These are phyloP conservation scores for Triglochin maritima DNA, from an alignment of 106 monocot genomes.

Conservation along the genomic window DNA sequence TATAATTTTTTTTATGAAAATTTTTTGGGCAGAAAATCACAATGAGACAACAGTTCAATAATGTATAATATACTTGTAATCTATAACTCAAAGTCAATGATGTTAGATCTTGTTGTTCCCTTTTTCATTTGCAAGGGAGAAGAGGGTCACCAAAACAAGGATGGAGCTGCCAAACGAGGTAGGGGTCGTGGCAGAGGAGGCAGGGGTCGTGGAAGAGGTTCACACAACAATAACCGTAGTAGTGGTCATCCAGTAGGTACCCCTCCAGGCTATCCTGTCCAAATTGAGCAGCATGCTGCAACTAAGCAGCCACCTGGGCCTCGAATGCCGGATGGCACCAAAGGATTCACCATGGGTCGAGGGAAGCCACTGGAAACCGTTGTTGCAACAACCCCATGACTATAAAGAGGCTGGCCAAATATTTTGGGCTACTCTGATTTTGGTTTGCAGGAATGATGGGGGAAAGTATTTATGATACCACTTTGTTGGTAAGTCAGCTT, in stretches of 20 bases:
- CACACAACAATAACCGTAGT: slow-evolving; percentile 21
- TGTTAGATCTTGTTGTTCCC: background rate
- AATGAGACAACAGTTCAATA: too few species aligned
- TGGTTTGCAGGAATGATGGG: background rate
- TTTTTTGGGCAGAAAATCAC: too few species aligned
- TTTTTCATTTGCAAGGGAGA: slow-evolving; percentile 26
- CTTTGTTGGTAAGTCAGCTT: background rate
- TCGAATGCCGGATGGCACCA: slow-evolving; percentile 77
- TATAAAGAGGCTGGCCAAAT: background rate
- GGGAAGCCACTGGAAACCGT: slow-evolving; percentile 27
- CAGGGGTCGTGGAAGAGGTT: slow-evolving; percentile 42
- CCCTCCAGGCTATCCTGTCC: slow-evolving; percentile 19
- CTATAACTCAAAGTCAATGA: background rate
- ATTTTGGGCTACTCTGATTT: background rate
- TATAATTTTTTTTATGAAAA: too few species aligned
- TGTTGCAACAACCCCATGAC: background rate
- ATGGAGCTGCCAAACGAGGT: slow-evolving; percentile 29
- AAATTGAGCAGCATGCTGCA: slow-evolving; percentile 15
- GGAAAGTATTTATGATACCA: background rate
- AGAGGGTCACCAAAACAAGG: slow-evolving; percentile 30
- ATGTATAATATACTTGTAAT: too few species aligned
- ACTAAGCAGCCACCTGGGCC: slow-evolving; percentile 61
- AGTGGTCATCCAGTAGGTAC: slow-evolving; percentile 29
- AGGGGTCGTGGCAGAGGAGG: slow-evolving; percentile 41
- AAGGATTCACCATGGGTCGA: slow-evolving; percentile 70